Conservation (phyloP, 2,329 filamentous ascomycete genomes). For the Neofusicoccum kwambonambiense region DNA sequence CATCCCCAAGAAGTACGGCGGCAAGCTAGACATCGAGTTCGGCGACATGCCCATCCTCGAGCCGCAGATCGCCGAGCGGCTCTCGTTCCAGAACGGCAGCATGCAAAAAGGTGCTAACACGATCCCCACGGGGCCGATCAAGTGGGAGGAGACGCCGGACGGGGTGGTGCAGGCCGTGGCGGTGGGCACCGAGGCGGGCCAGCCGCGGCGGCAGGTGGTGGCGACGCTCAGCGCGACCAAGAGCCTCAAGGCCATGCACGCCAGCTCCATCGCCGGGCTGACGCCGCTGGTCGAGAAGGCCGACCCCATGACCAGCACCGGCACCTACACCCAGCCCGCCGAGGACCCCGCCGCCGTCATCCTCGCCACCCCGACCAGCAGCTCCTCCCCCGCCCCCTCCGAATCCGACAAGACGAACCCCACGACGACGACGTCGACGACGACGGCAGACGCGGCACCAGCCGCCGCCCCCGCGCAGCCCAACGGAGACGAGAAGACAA, state of each 20-base stretch:
- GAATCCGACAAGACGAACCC: background rate
- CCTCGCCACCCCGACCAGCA: background rate
- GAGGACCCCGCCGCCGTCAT: slow-evolving; percentile 21
- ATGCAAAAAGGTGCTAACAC: slow-evolving; percentile 38
- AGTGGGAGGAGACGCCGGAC: slow-evolving; percentile 43
- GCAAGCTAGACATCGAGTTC: slow-evolving; percentile 78
- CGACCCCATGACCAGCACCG: slow-evolving; percentile 29
- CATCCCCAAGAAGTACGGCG: slow-evolving; percentile 88
- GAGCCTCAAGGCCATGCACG: slow-evolving; percentile 28
- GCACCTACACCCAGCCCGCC: slow-evolving; percentile 37
- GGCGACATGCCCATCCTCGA: slow-evolving; percentile 76
- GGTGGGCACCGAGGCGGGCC: slow-evolving; percentile 45
- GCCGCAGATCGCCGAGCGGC: slow-evolving; percentile 40
- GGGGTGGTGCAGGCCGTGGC: slow-evolving; percentile 47
- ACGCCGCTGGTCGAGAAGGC: slow-evolving; percentile 9
- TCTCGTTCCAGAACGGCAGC: slow-evolving; percentile 42
- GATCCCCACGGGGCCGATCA: slow-evolving; percentile 48
- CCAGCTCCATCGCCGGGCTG: slow-evolving; percentile 28
- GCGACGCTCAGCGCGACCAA: slow-evolving; percentile 37
- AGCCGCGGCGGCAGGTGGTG: slow-evolving; percentile 38
- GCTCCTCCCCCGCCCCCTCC: background rate
- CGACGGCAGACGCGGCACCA: too few relatives aligned
- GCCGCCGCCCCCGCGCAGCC: background rate
- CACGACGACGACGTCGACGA: background rate
- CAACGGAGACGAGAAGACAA: slow-evolving; percentile 8